Conservation (phyloP, 1,139 yeast genomes). For the Debaryomyces subglobosus region DNA sequence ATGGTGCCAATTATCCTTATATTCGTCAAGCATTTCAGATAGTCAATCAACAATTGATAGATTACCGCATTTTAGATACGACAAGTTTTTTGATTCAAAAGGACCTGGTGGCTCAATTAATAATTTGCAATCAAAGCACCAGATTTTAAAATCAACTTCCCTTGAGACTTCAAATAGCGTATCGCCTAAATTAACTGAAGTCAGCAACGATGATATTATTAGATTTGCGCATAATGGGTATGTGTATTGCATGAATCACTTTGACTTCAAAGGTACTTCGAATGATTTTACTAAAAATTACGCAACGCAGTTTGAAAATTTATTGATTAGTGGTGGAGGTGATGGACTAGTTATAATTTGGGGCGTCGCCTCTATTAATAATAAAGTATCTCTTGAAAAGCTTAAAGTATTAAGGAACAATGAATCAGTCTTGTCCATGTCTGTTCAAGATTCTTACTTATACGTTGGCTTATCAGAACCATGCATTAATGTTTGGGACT, state of each 20-base stretch:
- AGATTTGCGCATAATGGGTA: constrained; percentile 92
- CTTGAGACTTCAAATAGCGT: constrained; percentile 13
- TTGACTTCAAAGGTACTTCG: constrained; percentile 18
- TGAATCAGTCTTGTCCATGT: constrained; percentile 70
- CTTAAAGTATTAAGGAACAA: constrained; percentile 60
- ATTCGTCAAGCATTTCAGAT: constrained; percentile 10
- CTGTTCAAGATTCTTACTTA: constrained; percentile 61
- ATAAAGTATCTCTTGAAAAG: constrained; percentile 17
- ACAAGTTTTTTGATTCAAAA: constrained; percentile 84
- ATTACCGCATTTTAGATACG: constrained; percentile 81
- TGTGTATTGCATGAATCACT: constrained; percentile 67
- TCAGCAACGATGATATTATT: constrained; percentile 64
- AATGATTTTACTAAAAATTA: constrained; percentile 25
- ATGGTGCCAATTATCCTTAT: constrained; percentile 54
- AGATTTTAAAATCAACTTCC: constrained; percentile 24
- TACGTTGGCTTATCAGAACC: constrained; percentile 83
- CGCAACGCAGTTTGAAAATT: constrained; percentile 19
- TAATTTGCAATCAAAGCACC: constrained; percentile 36
- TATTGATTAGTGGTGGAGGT: constrained; percentile 71
- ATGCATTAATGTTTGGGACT: constrained; percentile 77
- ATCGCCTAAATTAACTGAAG: constrained; percentile 56
- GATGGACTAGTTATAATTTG: constrained; percentile 86
- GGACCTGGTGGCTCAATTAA: constrained; percentile 75
- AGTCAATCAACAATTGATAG: constrained; percentile 29
- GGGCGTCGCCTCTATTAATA: constrained; percentile 36